Conservation (phyloP, 1,284 basidiomycete genomes). For the Phlebopus sp. region DNA sequence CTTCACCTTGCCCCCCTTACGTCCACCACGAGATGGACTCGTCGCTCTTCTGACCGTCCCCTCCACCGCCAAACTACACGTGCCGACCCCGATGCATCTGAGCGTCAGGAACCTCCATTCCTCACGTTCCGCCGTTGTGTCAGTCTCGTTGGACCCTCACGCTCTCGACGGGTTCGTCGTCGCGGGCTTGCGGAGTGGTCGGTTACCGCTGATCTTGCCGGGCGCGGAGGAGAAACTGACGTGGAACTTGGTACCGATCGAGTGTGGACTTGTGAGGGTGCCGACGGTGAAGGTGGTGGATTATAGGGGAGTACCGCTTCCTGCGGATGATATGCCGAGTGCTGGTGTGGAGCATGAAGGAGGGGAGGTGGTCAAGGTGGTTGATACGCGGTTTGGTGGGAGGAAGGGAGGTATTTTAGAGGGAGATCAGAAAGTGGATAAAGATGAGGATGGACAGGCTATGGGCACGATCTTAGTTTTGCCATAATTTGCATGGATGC, state of each 20-base stretch:
- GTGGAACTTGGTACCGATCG: conserved; percentile 69
- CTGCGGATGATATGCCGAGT: conserved; percentile 24
- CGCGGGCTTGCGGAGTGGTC: conserved; percentile 63
- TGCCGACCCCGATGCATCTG: conserved; percentile 52
- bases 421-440: background rate
- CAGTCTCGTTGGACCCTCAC: conserved; percentile 63
- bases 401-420: conserved; percentile 20
- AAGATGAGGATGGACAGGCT: background rate
- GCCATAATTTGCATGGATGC: conserved; percentile 4
- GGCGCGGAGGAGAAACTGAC: conserved; percentile 59
- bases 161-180: conserved; percentile 62
- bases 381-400: conserved; percentile 49
- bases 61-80: conserved; percentile 58
- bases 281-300: conserved; percentile 61
- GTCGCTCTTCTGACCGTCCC: conserved; percentile 65
- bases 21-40: conserved; percentile 55
- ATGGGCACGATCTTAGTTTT: conserved; percentile 18
- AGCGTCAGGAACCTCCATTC: conserved; percentile 65
- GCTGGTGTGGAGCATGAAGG: conserved; percentile 33
- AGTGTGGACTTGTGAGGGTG: conserved; percentile 62
- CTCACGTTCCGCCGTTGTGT: conserved; percentile 60
- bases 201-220: conserved; percentile 66
- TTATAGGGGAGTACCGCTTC: conserved; percentile 40
- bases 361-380: conserved; percentile 48
- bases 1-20: conserved; percentile 56